phyloP scores from a whole-genome alignment of 768 basidiomycete species.

The Nidularia pulvinata region DNA sequence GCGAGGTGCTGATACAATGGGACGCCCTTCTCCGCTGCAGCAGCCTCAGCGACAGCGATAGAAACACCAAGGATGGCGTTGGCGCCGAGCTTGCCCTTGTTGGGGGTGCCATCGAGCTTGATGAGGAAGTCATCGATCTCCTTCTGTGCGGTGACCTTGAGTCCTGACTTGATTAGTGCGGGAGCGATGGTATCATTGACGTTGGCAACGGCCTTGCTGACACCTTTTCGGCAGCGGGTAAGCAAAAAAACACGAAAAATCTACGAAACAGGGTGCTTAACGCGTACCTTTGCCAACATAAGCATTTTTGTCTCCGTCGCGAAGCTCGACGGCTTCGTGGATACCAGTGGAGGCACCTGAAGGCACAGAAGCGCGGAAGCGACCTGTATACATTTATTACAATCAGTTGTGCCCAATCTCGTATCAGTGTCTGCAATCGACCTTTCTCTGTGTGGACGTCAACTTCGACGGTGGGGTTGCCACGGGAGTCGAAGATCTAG shows the following conservation, averaged over 20 bases:
- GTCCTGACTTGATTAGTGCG: constrained; percentile 79
- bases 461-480: constrained; percentile 97
- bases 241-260: constrained; percentile 1
- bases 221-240: constrained; percentile 51
- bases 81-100: constrained; percentile 99
- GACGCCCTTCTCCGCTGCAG: constrained; percentile 91
- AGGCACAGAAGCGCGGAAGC: constrained; percentile 93
- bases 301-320: constrained; percentile 90
- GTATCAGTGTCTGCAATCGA: constrained; percentile 19
- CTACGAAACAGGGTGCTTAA: not conserved
- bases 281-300: constrained; percentile 94
- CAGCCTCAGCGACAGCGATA: constrained; percentile 94
- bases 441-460: constrained; percentile 89
- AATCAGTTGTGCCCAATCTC: constrained; percentile 1
- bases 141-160: constrained; percentile 89
- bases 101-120: constrained; percentile 95
- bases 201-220: constrained; percentile 90
- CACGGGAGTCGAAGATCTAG: constrained; percentile 99
- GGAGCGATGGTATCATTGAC: constrained; percentile 93
- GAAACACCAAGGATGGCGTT: constrained; percentile 99
- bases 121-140: constrained; percentile 98
- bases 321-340: constrained; percentile 98
- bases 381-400: constrained; percentile 50
- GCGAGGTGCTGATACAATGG: constrained; percentile 98
- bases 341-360: constrained; percentile 98